These are phyloP conservation scores for Fusarium sp. DNA, from an alignment of 2,329 filamentous ascomycete genomes.

Conservation along the genomic window DNA sequence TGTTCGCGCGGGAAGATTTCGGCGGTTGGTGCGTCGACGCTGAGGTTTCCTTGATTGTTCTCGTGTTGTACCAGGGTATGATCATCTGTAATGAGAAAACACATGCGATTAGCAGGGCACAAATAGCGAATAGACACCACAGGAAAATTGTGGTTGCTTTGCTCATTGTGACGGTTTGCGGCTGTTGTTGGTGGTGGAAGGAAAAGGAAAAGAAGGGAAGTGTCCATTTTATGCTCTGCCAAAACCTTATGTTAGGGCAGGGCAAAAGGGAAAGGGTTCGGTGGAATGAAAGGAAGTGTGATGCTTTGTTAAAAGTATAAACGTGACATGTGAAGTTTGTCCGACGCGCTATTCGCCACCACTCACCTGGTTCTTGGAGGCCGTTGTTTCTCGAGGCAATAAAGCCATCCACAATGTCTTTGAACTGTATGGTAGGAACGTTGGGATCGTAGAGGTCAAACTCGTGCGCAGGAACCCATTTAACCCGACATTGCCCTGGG, in stretches of 20 bases:
- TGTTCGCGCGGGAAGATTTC: not conserved
- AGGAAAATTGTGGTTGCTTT: not conserved
- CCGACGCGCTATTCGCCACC: fast-evolving
- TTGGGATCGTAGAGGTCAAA: too few relatives aligned
- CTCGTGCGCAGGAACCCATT: too few relatives aligned
- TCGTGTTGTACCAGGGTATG: fast-evolving
- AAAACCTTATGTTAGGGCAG: not conserved
- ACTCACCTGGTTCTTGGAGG: not conserved
- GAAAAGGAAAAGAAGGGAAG: not conserved
- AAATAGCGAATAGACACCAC: not conserved
- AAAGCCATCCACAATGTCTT: not conserved
- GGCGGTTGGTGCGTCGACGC: fast-evolving
- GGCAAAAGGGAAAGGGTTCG: not conserved
- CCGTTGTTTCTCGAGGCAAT: not conserved
- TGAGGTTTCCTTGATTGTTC: fast-evolving
- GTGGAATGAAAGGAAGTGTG: not conserved
- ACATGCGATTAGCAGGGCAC: not conserved
- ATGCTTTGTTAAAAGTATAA: not conserved
- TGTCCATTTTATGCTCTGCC: not conserved
- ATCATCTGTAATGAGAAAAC: not conserved
- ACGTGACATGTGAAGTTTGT: too few relatives aligned
- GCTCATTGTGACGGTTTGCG: not conserved
- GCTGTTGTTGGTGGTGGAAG: not conserved
- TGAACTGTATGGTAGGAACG: not conserved
- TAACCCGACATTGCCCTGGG: too few relatives aligned